Base-by-base conservation (phyloP, 2,329 filamentous ascomycete species). In the Ascosphaera acerosa region DNA sequence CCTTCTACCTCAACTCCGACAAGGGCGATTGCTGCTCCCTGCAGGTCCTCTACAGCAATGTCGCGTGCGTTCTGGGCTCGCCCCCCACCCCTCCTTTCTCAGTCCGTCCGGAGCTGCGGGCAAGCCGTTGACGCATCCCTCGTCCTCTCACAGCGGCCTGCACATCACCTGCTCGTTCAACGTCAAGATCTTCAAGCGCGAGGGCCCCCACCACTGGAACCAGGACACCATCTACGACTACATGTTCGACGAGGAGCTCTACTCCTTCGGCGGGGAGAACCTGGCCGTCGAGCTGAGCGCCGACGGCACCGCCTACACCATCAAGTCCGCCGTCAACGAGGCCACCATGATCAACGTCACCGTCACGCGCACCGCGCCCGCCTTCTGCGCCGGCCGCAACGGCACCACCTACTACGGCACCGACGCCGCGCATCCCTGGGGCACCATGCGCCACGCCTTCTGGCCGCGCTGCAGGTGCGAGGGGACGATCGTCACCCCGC, bases 41-140 rank as follows among this genome's bases (percentile, higher is more conserved):
- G 36, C 87, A 97, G 62, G 65, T 94, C 54, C 91, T 97, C 51
- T 91, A 94, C 62, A 94, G 77, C 61, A 92, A 91, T 55, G 76
- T 97, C 50, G 75, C 69, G 82, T 92, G 70, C 54, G 73, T 41
- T 23, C 33, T n/a, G n/a, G n/a, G n/a, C n/a, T n/a, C n/a, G n/a
- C n/a, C n/a, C n/a, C n/a, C n/a, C n/a, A n/a, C n/a, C n/a, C n/a
- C n/a, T n/a, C n/a, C n/a, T n/a, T n/a, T n/a, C n/a, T n/a, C n/a
- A n/a, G n/a, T n/a, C n/a, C n/a, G n/a, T n/a, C n/a, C n/a, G n/a
- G n/a, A n/a, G n/a, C n/a, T n/a, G n/a, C n/a, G n/a, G n/a, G n/a
- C 29, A 40, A 14, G 25, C 31, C 9, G n/a, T n/a, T n/a, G n/a
- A n/a, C n/a, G n/a, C n/a, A n/a, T n/a, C n/a, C n/a, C n/a, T n/a